Conservation (phyloP, 305 asterid genomes). For the Solanum aculeatissimum region DNA sequence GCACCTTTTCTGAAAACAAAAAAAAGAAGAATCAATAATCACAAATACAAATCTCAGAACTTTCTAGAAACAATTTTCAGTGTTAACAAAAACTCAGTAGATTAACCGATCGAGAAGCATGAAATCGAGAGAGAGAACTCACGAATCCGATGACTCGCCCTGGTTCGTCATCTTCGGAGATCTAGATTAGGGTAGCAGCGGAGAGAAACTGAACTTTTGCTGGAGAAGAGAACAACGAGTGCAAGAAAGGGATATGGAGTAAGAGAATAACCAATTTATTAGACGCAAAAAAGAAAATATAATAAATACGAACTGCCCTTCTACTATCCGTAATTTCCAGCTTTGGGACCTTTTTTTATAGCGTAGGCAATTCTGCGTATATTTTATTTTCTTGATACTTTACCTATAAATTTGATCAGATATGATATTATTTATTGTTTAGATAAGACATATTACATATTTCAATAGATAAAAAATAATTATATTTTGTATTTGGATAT, state of each 20-base stretch:
- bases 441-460: too few species aligned
- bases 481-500: too few species aligned
- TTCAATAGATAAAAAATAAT: too few species aligned
- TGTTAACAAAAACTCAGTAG: neutral
- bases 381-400: too few species aligned
- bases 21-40: neutral
- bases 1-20: slow-evolving; percentile 36
- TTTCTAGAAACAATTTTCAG: neutral
- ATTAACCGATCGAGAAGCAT: neutral
- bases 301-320: neutral
- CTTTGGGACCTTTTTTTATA: neutral
- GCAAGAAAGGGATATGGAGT: neutral
- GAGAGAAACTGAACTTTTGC: neutral
- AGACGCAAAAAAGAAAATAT: neutral
- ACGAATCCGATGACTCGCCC: slow-evolving; percentile 73
- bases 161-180: slow-evolving; percentile 36
- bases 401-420: too few species aligned
- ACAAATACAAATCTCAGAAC: neutral
- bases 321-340: neutral
- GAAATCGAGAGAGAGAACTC: slow-evolving; percentile 10
- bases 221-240: neutral
- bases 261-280: neutral
- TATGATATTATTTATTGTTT: too few species aligned
- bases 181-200: neutral
- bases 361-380: too few species aligned